Percentiles rank a stretch among this genome's conserved stretches.
Evolutionary conservation across 2,329 filamentous ascomycete species (phyloP).

Genomic region (Mycosphaerelloides madeirae): DNA sequence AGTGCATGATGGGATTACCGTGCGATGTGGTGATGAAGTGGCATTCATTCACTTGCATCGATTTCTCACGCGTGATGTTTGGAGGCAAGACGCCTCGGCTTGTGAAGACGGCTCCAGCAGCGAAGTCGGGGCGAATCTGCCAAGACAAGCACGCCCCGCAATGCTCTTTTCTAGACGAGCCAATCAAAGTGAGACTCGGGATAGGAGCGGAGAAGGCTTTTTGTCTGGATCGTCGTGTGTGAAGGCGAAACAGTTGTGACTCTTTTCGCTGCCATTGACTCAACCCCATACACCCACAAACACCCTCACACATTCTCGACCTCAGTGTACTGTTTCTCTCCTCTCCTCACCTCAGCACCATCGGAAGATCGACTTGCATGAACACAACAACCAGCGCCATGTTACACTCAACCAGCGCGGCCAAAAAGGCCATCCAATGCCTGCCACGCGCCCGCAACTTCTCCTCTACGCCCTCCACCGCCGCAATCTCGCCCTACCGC

Average conservation of each 20-base stretch:
- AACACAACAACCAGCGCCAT: conserved; percentile 24
- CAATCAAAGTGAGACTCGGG: too few species aligned
- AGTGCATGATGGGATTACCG: conserved; percentile 20
- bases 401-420: conserved; percentile 29
- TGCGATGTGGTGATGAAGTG: background rate
- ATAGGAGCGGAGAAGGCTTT: too few species aligned
- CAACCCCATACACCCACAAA: background rate
- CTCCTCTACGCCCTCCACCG: conserved; percentile 37
- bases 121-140: too few species aligned
- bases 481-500: conserved; percentile 43
- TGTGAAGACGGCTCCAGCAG: background rate
- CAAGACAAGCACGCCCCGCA: too few species aligned
- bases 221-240: too few species aligned
- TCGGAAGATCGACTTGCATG: background rate
- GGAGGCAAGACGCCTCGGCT: background rate
- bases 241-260: background rate
- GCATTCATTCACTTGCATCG: background rate
- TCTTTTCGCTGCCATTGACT: conserved; percentile 2
- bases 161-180: too few species aligned
- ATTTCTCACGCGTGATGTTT: background rate
- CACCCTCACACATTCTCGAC: background rate
- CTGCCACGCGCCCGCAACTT: conserved; percentile 40
- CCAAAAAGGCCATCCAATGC: conserved; percentile 35
- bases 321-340: background rate
- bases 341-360: background rate